Base-by-base conservation (phyloP, 2,329 filamentous ascomycete genomes). In the Phialophora expanda region DNA sequence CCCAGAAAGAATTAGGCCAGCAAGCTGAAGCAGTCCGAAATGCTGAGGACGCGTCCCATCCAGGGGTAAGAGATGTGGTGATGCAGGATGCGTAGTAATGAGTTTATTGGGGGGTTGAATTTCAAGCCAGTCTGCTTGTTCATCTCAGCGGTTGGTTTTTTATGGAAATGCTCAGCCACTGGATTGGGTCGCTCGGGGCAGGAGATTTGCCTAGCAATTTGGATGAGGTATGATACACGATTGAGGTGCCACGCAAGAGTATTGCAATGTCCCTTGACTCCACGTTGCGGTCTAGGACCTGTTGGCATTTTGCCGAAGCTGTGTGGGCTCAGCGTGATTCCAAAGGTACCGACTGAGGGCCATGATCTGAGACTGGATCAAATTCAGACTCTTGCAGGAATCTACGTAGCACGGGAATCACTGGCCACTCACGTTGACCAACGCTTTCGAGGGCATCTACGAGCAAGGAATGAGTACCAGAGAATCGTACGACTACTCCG, bases 71-170 rank as follows among this genome's bases (percentile, higher is more conserved):
- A 14, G 48, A 61, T 17, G 28, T 61, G n/a, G 58, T 32, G 48
- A 61, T 61, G 58, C 46, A 61, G 20, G 58, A 61, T 17, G 58
- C 51, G 14, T 24, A 20, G 17, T 62, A 48, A 55, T 46, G 9
- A 32, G 24, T 24, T 24, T 22, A 12, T 28, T 56, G 48, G 24
- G 60, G 7, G 56, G 30, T 26, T 24, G 38, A n/a, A n/a, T 44
- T 17, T 44, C 38, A 8, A n/a, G 38, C 38, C 38, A n/a, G 38
- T 44, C 14, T 5, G 38, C 38, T n/a, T 44, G 17, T 44, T 17
- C 14, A n/a, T 44, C 14, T 44, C 17, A 5, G 38, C 7, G 6
- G 38, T n/a, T 44, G 38, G 17, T 44, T 44, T 12, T 17, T 4
- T 17, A 44, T 44, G 38, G 38, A 44, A 44, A n/a, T n/a, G 17